These are phyloP conservation scores for Aspergillus sp. DNA, from an alignment of 2,329 filamentous ascomycete genomes.

Conservation along the genomic window DNA sequence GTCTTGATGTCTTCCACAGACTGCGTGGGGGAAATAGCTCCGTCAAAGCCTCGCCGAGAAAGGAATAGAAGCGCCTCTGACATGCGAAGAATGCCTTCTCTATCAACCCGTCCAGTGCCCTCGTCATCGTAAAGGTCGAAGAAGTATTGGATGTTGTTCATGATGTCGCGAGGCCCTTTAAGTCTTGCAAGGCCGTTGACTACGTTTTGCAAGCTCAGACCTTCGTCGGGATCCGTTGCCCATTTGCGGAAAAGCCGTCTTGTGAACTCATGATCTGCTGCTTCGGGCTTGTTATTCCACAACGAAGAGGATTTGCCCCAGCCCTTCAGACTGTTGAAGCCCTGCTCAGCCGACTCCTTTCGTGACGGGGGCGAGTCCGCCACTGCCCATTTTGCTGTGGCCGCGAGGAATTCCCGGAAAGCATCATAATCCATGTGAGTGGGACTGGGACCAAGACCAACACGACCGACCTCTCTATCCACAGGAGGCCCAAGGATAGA, in stretches of 20 bases:
- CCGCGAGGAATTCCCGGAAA: slow-evolving; percentile 90
- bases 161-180: slow-evolving; percentile 92
- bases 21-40: slow-evolving; percentile 66
- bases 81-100: slow-evolving; percentile 91
- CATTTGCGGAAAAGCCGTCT: slow-evolving; percentile 82
- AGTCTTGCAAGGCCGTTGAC: slow-evolving; percentile 87
- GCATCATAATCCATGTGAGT: slow-evolving; percentile 97
- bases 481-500: slow-evolving; percentile 50
- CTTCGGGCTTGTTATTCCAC: slow-evolving; percentile 64
- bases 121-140: slow-evolving; percentile 97
- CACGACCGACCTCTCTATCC: slow-evolving; percentile 76
- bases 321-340: slow-evolving; percentile 58
- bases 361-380: slow-evolving; percentile 73
- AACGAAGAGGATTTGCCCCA: slow-evolving; percentile 52
- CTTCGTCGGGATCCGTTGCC: slow-evolving; percentile 77
- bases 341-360: slow-evolving; percentile 54
- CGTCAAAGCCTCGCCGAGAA: slow-evolving; percentile 82
- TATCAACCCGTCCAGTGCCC: slow-evolving; percentile 84
- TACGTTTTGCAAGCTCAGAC: slow-evolving; percentile 84
- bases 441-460: slow-evolving; percentile 84
- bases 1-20: slow-evolving; percentile 58
- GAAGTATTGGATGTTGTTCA: slow-evolving; percentile 97
- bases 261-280: slow-evolving; percentile 94
- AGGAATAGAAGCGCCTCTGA: slow-evolving; percentile 93
- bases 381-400: slow-evolving; percentile 88